Evolutionary conservation across 2,329 filamentous ascomycete genomes (phyloP).

Genomic region (Bipolaris gigantea): DNA sequence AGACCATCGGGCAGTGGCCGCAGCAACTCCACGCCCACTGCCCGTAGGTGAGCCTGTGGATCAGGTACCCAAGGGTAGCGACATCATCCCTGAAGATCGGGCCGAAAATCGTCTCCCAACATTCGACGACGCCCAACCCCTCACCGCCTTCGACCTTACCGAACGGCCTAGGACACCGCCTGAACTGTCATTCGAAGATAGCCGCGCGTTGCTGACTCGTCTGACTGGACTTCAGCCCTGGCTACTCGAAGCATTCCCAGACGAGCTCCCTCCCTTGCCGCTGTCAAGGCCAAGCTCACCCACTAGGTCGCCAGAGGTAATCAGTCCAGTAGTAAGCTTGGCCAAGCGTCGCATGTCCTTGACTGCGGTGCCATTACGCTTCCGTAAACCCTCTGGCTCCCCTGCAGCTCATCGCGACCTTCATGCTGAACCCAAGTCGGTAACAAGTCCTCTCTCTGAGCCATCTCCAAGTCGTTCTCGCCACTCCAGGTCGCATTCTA

Average conservation of each 20-base stretch:
- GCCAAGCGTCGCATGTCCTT: constrained; percentile 34
- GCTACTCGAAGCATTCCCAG: constrained; percentile 40
- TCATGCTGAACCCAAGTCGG: constrained; percentile 41
- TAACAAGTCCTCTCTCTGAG: constrained; percentile 28
- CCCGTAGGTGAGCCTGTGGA: constrained; percentile 44
- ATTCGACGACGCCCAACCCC: constrained; percentile 28
- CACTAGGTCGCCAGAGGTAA: constrained; percentile 30
- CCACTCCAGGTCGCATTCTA: constrained; percentile 53
- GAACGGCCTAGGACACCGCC: constrained; percentile 39
- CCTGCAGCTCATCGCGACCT: constrained; percentile 49
- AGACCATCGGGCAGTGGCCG: constrained; percentile 63
- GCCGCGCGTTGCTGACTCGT: constrained; percentile 36
- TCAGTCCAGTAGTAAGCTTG: constrained; percentile 19
- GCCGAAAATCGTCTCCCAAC: constrained; percentile 36
- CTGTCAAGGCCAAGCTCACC: constrained; percentile 36
- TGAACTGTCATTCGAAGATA: constrained; percentile 36
- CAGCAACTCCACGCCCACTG: constrained; percentile 46
- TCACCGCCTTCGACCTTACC: constrained; percentile 22
- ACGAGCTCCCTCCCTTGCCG: constrained; percentile 41
- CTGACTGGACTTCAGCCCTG: constrained; percentile 43
- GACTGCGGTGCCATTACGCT: constrained; percentile 60
- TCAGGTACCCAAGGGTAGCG: constrained; percentile 28
- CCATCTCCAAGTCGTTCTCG: constrained; percentile 49
- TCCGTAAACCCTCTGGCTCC: constrained; percentile 53
- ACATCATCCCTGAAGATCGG: constrained; percentile 39